Evolutionary conservation across 768 basidiomycete species (phyloP), one percentile per base, ranked within the genome.

Genomic region (Pleurotus tuoliensis): DNA sequence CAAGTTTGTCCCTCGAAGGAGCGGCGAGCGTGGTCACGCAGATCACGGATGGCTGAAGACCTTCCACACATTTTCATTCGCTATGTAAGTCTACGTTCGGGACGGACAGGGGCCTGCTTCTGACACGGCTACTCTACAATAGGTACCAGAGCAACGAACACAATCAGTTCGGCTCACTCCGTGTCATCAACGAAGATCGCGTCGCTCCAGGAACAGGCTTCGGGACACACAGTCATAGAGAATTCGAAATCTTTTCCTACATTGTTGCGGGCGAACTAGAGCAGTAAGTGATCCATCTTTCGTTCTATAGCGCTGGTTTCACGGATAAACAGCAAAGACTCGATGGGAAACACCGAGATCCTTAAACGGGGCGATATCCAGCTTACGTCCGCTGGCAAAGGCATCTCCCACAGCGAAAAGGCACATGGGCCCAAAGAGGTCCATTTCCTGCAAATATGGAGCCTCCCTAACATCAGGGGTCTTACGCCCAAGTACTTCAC

Each of bases 111-210:
- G 3, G 44, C 2, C 27, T 12, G 47, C 18, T 53, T 5, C 59
- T 13, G n/a, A 30, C 12, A 11, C 27, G 5, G 8, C 37, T 27
- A 47, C 27, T 15, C 27, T 41, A 12, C 24, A 25, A 12, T 34
- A 85, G 81, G 63, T 96, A 93, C 66, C 76, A 82, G 40, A 86
- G 88, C 46, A 60, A 66, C 6, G 53, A 72, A 1, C 84, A 85
- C 60, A 75, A 83, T 45, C 71, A 74, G 1, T 95, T 83, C 61
- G 91, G 94, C 1, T 63, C 82, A 13, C 81, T 98, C 1, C 83
- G 94, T 7, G 91, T 98, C 37, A 87, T 98, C 69, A 97, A 97
- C 72, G 94, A 97, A 70, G 92, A 94, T 63, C 86, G 91, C n/a
- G 90, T 95, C 40, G 80, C 78, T 3, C 73, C 88, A 5, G 64